A percentile compares a stretch with the other conserved stretches of the same genome.
Conservation (phyloP, 2,329 filamentous ascomycete species). For the Colletotrichum sp. region DNA sequence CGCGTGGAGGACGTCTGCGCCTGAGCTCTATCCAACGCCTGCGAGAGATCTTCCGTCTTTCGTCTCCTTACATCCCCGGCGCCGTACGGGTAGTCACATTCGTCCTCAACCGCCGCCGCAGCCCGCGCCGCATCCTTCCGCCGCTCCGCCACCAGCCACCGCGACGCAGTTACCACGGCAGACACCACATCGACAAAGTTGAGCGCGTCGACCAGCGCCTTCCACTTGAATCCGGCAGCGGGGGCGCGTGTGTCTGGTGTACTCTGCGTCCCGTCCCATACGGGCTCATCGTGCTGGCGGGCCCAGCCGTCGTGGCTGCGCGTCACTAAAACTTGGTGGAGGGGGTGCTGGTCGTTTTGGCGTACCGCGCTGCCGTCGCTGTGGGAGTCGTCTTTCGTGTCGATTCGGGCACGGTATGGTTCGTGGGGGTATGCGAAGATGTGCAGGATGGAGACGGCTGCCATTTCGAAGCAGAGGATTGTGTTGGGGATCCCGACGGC, state of each 20-base stretch:
- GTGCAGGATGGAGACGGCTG: background rate
- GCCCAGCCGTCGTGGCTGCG: background rate
- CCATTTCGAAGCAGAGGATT: background rate
- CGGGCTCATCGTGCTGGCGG: rapidly evolving
- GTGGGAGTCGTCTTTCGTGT: background rate
- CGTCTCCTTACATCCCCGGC: background rate
- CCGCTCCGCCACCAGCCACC: background rate
- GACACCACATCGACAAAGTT: background rate
- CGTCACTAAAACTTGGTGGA: background rate
- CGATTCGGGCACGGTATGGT: background rate
- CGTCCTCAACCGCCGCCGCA: background rate
- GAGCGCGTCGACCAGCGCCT: background rate
- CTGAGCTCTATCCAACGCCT: background rate
- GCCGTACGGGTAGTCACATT: background rate
- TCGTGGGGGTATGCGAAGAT: background rate
- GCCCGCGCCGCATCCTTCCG: background rate
- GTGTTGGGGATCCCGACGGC: background rate
- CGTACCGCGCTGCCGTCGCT: background rate
- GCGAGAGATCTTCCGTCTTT: background rate
- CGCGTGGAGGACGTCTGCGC: background rate
- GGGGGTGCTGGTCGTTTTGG: background rate
- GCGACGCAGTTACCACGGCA: background rate
- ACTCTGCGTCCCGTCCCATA: background rate
- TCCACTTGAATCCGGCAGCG: background rate
- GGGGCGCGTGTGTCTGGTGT: rapidly evolving